These are phyloP conservation scores for Danielia oregonensis DNA, from an alignment of 805 yeast genomes.

Conservation along the genomic window DNA sequence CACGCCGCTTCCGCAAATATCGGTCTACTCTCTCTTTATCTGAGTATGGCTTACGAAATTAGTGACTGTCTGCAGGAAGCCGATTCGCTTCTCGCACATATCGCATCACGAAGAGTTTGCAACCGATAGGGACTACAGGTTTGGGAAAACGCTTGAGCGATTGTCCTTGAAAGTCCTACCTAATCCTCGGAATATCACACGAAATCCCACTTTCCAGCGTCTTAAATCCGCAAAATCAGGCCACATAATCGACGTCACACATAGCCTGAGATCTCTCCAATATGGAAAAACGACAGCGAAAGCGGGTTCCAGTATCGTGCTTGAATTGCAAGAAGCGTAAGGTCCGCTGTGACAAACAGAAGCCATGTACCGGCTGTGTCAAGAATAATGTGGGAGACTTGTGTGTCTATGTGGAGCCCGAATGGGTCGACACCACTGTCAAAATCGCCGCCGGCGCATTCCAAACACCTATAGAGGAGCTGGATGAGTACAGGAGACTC, in stretches of 20 bases:
- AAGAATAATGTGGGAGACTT: constrained; percentile 37
- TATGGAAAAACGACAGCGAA: constrained; percentile 16
- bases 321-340: constrained; percentile 38
- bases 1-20: no score
- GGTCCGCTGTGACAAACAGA: constrained; percentile 41
- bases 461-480: neutral
- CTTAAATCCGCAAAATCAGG: no score
- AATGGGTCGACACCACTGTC: constrained; percentile 25
- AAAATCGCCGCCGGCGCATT: constrained; percentile 4
- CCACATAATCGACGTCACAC: no score
- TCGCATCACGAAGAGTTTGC: neutral
- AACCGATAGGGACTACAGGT: neutral
- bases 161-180: no score
- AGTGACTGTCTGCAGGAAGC: constrained; percentile 1
- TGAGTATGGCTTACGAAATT: no score
- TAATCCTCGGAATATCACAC: no score
- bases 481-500: neutral
- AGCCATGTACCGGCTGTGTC: constrained; percentile 42
- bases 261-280: neutral
- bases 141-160: no score
- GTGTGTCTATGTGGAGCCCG: constrained; percentile 39
- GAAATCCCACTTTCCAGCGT: no score
- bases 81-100: constrained; percentile 3
- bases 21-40: no score
- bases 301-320: constrained; percentile 39